phyloP scores from a whole-genome alignment of 495 filamentous ascomycete species.

The Neurospora africana region DNA sequence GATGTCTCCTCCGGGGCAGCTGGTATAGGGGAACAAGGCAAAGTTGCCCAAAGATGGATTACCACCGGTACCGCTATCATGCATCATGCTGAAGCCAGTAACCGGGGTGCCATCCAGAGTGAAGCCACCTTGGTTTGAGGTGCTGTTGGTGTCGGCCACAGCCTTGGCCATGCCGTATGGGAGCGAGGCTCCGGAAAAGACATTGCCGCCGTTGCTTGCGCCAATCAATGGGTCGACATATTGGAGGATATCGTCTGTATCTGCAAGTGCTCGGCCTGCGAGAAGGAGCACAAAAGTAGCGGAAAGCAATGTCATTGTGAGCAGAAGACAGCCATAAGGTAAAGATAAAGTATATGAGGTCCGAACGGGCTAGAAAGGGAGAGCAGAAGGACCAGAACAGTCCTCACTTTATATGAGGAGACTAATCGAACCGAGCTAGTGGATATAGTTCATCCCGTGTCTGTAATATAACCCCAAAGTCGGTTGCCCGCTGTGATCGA shows the following conservation, averaged over 20 bases:
- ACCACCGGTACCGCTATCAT: constrained; percentile 66
- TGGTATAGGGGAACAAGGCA: constrained; percentile 56
- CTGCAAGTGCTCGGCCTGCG: constrained; percentile 3
- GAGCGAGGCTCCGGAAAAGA: constrained; percentile 64
- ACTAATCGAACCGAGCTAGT: background rate
- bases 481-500: background rate
- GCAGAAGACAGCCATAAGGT: background rate
- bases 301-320: constrained; percentile 2
- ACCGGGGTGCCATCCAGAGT: constrained; percentile 51
- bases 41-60: constrained; percentile 64
- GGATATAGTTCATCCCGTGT: background rate
- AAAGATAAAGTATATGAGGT: background rate
- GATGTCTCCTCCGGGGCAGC: constrained; percentile 55
- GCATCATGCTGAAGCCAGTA: constrained; percentile 57
- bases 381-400: background rate
- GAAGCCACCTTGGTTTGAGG: constrained; percentile 62
- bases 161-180: constrained; percentile 74
- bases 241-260: constrained; percentile 26
- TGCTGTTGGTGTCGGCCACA: constrained; percentile 56
- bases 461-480: background rate
- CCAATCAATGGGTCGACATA: constrained; percentile 50
- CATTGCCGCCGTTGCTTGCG: constrained; percentile 54
- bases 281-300: constrained; percentile 7
- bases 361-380: background rate
- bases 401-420: background rate